Percentiles rank a stretch among this genome's conserved stretches.
Evolutionary conservation across 2,329 filamentous ascomycete genomes (phyloP).

Genomic region (Sclerotiophoma versabilis): DNA sequence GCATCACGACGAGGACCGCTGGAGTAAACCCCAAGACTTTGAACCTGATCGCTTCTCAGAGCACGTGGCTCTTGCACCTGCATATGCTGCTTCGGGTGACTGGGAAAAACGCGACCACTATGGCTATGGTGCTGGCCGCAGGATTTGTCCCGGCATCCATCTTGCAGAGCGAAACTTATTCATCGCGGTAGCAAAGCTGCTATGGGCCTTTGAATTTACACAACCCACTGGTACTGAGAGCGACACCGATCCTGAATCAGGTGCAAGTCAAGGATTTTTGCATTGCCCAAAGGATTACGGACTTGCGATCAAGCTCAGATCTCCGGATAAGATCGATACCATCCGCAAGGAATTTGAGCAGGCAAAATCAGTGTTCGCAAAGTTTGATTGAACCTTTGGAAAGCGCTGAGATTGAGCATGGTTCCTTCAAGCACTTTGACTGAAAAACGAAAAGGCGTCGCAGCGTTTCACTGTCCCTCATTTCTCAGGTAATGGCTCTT

Average conservation of each 20-base stretch:
- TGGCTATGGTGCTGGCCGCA: slow-evolving; percentile 47
- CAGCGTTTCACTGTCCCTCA: not conserved
- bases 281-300: slow-evolving; percentile 11
- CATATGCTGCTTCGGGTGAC: slow-evolving; percentile 22
- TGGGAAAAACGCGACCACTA: slow-evolving; percentile 41
- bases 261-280: slow-evolving; percentile 11
- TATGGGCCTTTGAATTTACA: slow-evolving; percentile 15
- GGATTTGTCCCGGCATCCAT: slow-evolving; percentile 47
- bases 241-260: slow-evolving; percentile 4
- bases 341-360: slow-evolving; percentile 9
- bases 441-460: not conserved
- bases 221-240: slow-evolving; percentile 10
- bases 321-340: slow-evolving; percentile 1
- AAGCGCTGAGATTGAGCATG: not conserved
- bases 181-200: slow-evolving; percentile 5
- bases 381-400: not conserved
- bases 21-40: slow-evolving; percentile 23
- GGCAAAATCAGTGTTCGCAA: slow-evolving; percentile 8
- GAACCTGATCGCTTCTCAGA: slow-evolving; percentile 28
- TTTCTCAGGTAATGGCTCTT: too few species aligned
- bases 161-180: slow-evolving; percentile 41
- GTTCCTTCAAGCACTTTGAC: too few species aligned
- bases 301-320: slow-evolving; percentile 7
- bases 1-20: slow-evolving; percentile 22
- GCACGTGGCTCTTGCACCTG: slow-evolving; percentile 20